Evolutionary conservation across 257 asterid genomes (phyloP), one percentile per base, ranked within the genome.

Genomic region (Osmanthus fragrans): DNA sequence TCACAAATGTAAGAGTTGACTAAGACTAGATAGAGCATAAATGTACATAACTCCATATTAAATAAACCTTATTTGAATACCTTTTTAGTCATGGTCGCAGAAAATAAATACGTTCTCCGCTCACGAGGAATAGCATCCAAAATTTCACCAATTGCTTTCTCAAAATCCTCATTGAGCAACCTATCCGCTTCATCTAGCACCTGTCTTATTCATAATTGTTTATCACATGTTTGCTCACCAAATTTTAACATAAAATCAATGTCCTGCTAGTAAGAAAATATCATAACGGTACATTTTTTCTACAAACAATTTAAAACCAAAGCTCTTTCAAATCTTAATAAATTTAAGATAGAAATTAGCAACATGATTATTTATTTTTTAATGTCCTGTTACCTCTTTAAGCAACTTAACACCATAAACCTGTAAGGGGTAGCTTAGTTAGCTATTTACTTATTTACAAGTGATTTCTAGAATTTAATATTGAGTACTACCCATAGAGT

Each of bases 41-140:
- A 65, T 0, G 16, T 60, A 60, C 39, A n/a, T 29, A 23, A 45
- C 72, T 49, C 25, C 72, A 70, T 68, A 64, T 23, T 10, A n/a
- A 33, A 70, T 23, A 47, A 65, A 33, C 9, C 65, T 49, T 29
- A 10, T 33, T 3, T 30, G 45, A 75, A 3, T 73, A 94, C 99
- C 96, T 95, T 93, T 76, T 89, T 88, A 49, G 98, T 91, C 99
- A 95, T 95, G 77, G 98, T 95, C 64, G 99, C 98, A 84, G 99
- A 95, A 88, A 93, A 95, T 80, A 95, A 87, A 84, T 84, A 95
- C 12, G 97, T 93, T 76, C 83, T 93, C 76, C 99, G 86, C n/a
- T 95, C 98, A 2, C 87, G 91, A 82, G 99, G 98, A 79, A 93
- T 90, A 71, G 79, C 96, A 79, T 77, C 80, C 85, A 95, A 81